Evolutionary conservation across 495 filamentous ascomycete genomes (phyloP), one percentile per base, ranked within the genome.

Genomic region (Apodospora peruviana): DNA sequence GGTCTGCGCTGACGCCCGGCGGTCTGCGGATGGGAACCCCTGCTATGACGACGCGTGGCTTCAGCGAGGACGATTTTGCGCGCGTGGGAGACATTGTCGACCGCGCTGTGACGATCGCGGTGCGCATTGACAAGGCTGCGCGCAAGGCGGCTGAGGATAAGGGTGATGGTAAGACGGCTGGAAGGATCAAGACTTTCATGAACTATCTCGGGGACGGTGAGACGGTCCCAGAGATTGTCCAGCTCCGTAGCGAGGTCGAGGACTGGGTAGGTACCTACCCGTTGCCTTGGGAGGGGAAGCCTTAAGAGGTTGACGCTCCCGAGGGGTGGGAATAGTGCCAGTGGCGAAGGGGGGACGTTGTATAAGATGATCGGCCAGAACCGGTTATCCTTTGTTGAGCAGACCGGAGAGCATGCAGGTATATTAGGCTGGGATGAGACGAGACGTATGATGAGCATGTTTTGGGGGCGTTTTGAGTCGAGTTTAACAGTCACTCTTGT

Each of bases 11-110:
- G 53, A 88, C 88, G 59, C 93, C 93, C 16, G 89, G 89, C 48
- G 93, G 93, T 43, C 76, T 98, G 51, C 82, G 93, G 53, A 85
- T 98, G 65, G 93, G 93, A 21, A 90, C 90, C 4, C 93, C 93
- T 0, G 93, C 93, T 43, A 98, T 98, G 93, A 98, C 93, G 14
- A 96, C 93, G 2, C 77, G 93, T 39, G 94, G 94, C 3, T 90
- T 98, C 67, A 73, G 76, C 51, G 82, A 91, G 42, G 83, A 83
- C 24, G 93, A 98, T 65, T 98, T 98, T 66, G 77, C 76, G 47
- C 79, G 90, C 4, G 90, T 98, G 10, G 93, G 89, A 11, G 89
- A 91, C 56, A 86, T 97, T 43, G 89, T 98, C n/a, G 88, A 95
- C 63, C 83, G 90, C 21, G 86, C 89, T 11, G 90, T 97, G 12